phyloP scores from a whole-genome alignment of 495 filamentous ascomycete genomes.

The Cairneyella variabilis region DNA sequence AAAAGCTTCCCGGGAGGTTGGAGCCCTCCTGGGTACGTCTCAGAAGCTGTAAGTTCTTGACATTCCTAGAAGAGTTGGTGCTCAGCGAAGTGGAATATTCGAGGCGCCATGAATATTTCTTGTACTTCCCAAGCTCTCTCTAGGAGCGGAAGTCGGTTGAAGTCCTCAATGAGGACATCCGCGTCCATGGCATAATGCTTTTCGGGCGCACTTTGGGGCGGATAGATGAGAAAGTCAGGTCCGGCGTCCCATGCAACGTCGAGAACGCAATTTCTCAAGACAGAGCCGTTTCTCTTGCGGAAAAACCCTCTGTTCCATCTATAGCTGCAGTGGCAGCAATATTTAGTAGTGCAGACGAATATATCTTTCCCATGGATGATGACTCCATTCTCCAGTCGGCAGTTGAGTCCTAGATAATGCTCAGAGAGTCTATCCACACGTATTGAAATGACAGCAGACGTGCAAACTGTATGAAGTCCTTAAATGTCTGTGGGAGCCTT shows the following conservation, averaged over 20 bases:
- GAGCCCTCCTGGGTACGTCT: background rate
- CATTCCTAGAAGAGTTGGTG: background rate
- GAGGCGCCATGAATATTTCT: background rate
- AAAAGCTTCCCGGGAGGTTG: background rate
- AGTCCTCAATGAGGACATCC: background rate
- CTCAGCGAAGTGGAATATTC: background rate
- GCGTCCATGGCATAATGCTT: background rate
- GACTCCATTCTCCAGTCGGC: conserved; percentile 23
- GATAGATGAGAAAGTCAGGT: background rate
- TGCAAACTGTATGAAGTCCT: conserved; percentile 2
- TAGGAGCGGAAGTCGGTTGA: background rate
- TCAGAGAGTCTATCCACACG: conserved; percentile 30
- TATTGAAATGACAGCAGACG: conserved; percentile 19
- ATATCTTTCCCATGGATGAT: conserved; percentile 22
- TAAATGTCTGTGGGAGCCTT: background rate
- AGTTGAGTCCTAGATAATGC: conserved; percentile 23
- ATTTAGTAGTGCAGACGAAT: conserved; percentile 9
- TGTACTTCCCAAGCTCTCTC: background rate
- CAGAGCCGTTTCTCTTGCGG: too few species aligned
- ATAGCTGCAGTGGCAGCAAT: conserved; percentile 6
- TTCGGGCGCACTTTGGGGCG: background rate
- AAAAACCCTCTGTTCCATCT: background rate
- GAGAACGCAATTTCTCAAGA: background rate
- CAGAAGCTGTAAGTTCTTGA: background rate
- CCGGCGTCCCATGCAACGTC: background rate